Evolutionary conservation across 352 stramenopile genomes (phyloP).

Genomic region (Pythium aquatile): DNA sequence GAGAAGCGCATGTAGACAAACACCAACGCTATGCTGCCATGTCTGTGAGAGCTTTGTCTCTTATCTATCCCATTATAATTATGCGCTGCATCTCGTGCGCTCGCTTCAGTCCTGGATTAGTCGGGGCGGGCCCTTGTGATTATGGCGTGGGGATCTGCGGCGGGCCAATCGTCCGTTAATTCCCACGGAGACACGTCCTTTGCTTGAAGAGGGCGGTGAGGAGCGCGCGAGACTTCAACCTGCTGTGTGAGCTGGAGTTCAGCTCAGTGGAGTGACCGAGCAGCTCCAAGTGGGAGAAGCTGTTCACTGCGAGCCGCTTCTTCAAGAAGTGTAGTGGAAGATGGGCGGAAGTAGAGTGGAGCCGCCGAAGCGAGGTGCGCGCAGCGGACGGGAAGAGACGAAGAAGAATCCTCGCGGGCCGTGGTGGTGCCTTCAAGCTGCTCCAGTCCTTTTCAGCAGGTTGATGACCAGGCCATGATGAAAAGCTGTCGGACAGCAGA

Average conservation of each 20-base stretch:
- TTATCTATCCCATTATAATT: too few relatives aligned
- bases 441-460: too few relatives aligned
- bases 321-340: neutral
- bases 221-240: neutral
- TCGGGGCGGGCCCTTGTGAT: neutral
- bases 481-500: neutral
- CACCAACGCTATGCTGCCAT: too few relatives aligned
- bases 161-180: neutral
- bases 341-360: neutral
- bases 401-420: neutral
- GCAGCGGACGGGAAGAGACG: neutral
- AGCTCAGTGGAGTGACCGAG: too few relatives aligned
- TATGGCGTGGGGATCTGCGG: neutral
- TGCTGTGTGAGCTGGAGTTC: neutral
- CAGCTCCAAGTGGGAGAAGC: too few relatives aligned
- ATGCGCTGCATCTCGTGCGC: too few relatives aligned
- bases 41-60: neutral
- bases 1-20: too few relatives aligned
- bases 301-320: neutral
- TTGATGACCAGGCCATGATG: too few relatives aligned
- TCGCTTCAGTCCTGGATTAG: too few relatives aligned
- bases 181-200: neutral
- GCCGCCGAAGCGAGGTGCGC: neutral
- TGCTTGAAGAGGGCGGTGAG: too few relatives aligned
- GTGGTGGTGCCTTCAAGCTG: neutral